Evolutionary conservation across 2,329 filamentous ascomycete genomes (phyloP), one percentile per base, ranked within the genome.

Genomic region (Fusarium scirpi): DNA sequence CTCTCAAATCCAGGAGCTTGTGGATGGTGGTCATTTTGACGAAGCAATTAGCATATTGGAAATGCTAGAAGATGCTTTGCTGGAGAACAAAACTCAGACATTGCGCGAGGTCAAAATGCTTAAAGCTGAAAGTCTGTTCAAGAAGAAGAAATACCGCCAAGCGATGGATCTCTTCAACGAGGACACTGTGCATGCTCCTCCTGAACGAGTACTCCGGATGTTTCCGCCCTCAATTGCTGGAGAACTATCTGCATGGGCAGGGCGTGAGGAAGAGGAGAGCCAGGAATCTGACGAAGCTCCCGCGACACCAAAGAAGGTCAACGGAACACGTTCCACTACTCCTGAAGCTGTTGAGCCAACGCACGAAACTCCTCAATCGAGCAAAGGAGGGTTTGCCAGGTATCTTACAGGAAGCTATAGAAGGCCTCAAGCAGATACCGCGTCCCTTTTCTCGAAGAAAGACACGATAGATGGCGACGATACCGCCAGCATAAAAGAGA

Each of bases 1-100:
- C 78, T 90, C 90, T 4, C 96, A 99, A 77, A 89, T 98, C 24
- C 89, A 94, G 64, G 90, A 96, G 70, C 85, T 99, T 27, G 89
- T 97, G 2, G 87, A 90, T 22, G 88, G 87, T 64, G 89, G 87
- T 12, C 87, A 89, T 65, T 93, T 94, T 58, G 95, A 99, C 74
- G 97, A 99, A 80, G 95, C 95, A 0, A 92, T 98, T 67, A 98
- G 94, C 76, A 83, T 99, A 11, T 84, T 98, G 9, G 86, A 88
- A 51, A 94, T 98, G 90, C 87, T 99, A 1, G 96, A 99, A 80
- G 95, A 97, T 80, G 97, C 95, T 0, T 83, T 99, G 24, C 84
- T 99, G 24, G 88, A 89, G 48, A 89, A 97, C 80, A 99, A 99
- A 80, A 85, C 86, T 11, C 90, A 91, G 52, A 91, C 92, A 12